Percentiles rank a stretch among this genome's conserved stretches.
Evolutionary conservation across 1,284 basidiomycete species (phyloP).

Genomic region (Pseudozyma pruni): DNA sequence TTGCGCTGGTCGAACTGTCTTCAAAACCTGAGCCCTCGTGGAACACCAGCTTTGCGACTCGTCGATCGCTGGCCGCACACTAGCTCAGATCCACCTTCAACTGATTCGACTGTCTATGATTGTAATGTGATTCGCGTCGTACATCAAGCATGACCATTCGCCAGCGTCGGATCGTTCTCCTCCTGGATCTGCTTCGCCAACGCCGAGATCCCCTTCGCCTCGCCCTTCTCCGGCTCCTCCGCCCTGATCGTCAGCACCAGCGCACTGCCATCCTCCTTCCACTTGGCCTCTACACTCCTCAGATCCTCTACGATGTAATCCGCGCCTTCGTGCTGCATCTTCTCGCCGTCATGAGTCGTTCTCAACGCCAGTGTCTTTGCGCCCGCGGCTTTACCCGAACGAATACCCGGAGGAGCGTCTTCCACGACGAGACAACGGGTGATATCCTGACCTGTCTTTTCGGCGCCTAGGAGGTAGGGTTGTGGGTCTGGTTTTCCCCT

Average conservation of each 20-base stretch:
- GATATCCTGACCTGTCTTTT: constrained; percentile 48
- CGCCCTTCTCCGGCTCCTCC: constrained; percentile 47
- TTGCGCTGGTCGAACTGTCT: no score
- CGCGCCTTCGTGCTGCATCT: constrained; percentile 55
- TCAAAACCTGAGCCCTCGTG: no score
- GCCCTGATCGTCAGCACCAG: constrained; percentile 56
- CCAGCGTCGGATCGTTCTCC: constrained; percentile 29
- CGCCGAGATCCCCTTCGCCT: constrained; percentile 39
- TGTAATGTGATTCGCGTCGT: no score
- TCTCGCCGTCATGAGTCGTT: constrained; percentile 62
- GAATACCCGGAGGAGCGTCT: constrained; percentile 64
- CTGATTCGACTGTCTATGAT: no score
- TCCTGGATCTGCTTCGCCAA: constrained; percentile 38
- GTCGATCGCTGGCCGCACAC: no score
- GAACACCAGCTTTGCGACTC: no score
- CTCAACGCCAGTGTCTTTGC: constrained; percentile 60
- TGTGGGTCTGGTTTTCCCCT: constrained; percentile 65
- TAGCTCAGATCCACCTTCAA: no score
- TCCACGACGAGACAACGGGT: constrained; percentile 63
- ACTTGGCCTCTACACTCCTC: constrained; percentile 54
- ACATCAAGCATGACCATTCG: constrained; percentile 12
- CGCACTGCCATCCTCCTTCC: constrained; percentile 52
- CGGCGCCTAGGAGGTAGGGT: constrained; percentile 64
- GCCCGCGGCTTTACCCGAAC: constrained; percentile 59
- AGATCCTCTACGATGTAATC: constrained; percentile 65